A percentile compares a stretch with the other conserved stretches of the same genome.
Conservation (phyloP, 2,329 filamentous ascomycete genomes). For the Arthrobotrys megalospora region DNA sequence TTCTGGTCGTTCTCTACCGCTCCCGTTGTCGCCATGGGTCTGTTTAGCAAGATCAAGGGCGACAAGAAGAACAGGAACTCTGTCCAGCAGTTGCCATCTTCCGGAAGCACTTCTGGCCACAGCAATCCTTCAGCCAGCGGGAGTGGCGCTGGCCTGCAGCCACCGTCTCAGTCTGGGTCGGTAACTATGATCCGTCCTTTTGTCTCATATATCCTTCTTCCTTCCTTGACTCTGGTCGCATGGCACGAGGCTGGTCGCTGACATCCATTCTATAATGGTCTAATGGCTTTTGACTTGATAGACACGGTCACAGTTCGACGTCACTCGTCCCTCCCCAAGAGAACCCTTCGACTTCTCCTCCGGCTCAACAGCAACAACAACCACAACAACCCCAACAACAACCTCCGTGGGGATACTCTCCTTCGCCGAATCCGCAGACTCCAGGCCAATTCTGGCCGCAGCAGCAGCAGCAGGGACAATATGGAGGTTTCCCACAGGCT, state of each 20-base stretch:
- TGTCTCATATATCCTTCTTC: background rate
- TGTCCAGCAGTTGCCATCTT: constrained; percentile 29
- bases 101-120: constrained; percentile 26
- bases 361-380: constrained; percentile 19
- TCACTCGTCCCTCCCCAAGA: constrained; percentile 43
- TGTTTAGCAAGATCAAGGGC: constrained; percentile 56
- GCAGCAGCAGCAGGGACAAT: constrained; percentile 31
- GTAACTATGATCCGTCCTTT: background rate
- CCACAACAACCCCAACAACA: constrained; percentile 30
- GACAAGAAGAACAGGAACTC: constrained; percentile 59
- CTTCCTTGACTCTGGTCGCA: background rate
- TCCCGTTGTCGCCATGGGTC: constrained; percentile 41
- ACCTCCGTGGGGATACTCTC: constrained; percentile 37
- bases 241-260: background rate
- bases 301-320: constrained; percentile 27
- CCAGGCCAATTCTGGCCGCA: constrained; percentile 52
- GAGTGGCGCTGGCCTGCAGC: constrained; percentile 35
- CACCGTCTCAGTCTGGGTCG: constrained; percentile 31
- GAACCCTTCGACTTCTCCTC: constrained; percentile 2
- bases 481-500: constrained; percentile 42
- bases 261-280: background rate
- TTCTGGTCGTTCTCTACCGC: background rate
- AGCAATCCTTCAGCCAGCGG: constrained; percentile 25
- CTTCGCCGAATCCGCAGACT: constrained; percentile 36
- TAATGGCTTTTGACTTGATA: background rate